These are phyloP conservation scores for Acanthamoeba healyi DNA, from an alignment of 208 protist species.

Conservation along the genomic window DNA sequence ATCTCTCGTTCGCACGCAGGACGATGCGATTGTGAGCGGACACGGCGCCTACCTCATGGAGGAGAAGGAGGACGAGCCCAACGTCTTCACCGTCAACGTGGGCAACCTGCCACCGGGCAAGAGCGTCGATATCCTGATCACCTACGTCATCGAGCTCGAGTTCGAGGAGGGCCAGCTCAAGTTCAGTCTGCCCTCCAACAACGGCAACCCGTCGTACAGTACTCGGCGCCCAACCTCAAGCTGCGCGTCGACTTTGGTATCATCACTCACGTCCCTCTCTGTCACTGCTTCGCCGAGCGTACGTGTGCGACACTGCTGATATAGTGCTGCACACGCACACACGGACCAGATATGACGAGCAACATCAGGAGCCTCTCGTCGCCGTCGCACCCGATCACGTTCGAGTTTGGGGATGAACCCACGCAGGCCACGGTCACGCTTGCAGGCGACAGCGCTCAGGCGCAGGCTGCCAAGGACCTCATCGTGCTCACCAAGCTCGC, in stretches of 20 bases:
- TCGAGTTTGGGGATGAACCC: slow-evolving; percentile 59
- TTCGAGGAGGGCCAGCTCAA: slow-evolving; percentile 19
- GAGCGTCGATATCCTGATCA: slow-evolving; percentile 60
- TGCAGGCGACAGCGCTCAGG: not conserved
- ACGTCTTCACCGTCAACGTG: slow-evolving; percentile 79
- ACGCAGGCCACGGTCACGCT: slow-evolving; percentile 24
- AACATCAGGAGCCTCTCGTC: not conserved
- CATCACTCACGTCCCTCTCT: not conserved
- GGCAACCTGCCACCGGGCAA: slow-evolving; percentile 76
- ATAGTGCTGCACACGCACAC: not conserved
- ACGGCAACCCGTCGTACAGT: slow-evolving; percentile 14
- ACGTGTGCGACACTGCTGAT: too few relatives aligned
- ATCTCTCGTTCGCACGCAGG: slow-evolving; percentile 27
- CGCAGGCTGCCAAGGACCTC: slow-evolving; percentile 53
- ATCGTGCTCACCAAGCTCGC: slow-evolving; percentile 68
- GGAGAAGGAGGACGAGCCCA: slow-evolving; percentile 51
- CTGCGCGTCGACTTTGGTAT: not conserved
- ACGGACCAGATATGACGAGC: slow-evolving; percentile 32
- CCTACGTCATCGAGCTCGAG: slow-evolving; percentile 74
- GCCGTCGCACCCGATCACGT: slow-evolving; percentile 52
- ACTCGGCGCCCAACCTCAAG: not conserved
- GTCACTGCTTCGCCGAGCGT: too few relatives aligned
- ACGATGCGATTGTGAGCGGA: slow-evolving; percentile 76
- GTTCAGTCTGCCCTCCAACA: slow-evolving; percentile 9
- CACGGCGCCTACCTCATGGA: slow-evolving; percentile 77